A percentile compares a stretch with the other conserved stretches of the same genome.
phyloP scores from a whole-genome alignment of 805 yeast genomes.

The Cyberlindnera galapagoensis region DNA sequence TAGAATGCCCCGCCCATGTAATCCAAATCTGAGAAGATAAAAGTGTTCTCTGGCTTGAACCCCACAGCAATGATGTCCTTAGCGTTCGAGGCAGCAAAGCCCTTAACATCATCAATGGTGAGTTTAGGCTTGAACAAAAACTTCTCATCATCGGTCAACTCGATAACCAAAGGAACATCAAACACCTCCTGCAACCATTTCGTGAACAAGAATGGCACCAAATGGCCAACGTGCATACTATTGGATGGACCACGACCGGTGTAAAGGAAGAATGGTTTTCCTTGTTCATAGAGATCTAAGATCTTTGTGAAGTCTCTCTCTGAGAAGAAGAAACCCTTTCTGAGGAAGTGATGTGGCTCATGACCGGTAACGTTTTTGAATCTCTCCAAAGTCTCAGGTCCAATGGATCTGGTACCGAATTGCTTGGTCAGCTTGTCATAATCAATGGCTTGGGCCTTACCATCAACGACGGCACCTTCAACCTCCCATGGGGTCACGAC shows the following conservation, averaged over 20 bases:
- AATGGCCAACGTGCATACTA: slow-evolving; percentile 94
- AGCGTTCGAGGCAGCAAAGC: slow-evolving; percentile 75
- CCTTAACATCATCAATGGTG: slow-evolving; percentile 81
- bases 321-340: slow-evolving; percentile 87
- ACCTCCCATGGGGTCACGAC: slow-evolving; percentile 96
- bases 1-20: slow-evolving; percentile 93
- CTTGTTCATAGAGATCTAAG: slow-evolving; percentile 85
- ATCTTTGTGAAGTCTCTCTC: slow-evolving; percentile 80
- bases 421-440: slow-evolving; percentile 80
- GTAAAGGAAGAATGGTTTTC: slow-evolving; percentile 90
- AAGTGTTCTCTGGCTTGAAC: slow-evolving; percentile 90
- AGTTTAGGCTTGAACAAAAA: slow-evolving; percentile 88
- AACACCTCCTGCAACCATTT: slow-evolving; percentile 98
- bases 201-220: slow-evolving; percentile 92
- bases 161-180: slow-evolving; percentile 91
- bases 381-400: slow-evolving; percentile 63
- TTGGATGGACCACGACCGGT: slow-evolving; percentile 98
- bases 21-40: slow-evolving; percentile 85
- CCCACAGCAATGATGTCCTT: slow-evolving; percentile 93
- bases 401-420: slow-evolving; percentile 78
- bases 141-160: slow-evolving; percentile 95
- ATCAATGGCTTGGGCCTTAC: slow-evolving; percentile 84
- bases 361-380: slow-evolving; percentile 82
- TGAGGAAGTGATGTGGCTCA: slow-evolving; percentile 83
- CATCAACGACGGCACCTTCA: slow-evolving; percentile 96